Conservation (phyloP, 1,284 basidiomycete species). For the Apiotrichum montevideense region DNA sequence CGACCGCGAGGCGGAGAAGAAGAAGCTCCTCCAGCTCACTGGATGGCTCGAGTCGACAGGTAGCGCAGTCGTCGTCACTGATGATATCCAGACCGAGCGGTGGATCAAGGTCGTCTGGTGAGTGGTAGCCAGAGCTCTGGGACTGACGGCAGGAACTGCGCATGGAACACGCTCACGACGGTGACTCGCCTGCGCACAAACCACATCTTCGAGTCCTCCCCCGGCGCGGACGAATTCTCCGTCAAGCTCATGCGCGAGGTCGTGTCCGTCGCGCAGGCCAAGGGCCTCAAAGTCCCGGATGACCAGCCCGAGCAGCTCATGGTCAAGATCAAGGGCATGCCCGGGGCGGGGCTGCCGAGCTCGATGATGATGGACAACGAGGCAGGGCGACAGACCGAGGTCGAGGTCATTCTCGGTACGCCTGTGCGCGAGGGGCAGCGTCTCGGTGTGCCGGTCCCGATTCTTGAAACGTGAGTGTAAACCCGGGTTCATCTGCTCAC, state of each 20-base stretch:
- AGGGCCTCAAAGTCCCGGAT: constrained; percentile 43
- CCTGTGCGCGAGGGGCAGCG: constrained; percentile 44
- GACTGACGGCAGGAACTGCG: constrained; percentile 28
- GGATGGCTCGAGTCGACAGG: constrained; percentile 38
- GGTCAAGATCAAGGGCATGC: constrained; percentile 35
- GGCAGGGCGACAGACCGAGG: constrained; percentile 36
- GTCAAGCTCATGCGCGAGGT: constrained; percentile 44
- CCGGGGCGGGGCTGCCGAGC: constrained; percentile 37
- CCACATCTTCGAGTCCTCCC: constrained; percentile 38
- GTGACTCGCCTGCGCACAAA: constrained; percentile 40
- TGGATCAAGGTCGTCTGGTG: constrained; percentile 51
- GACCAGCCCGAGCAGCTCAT: constrained; percentile 40
- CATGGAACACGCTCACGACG: constrained; percentile 44
- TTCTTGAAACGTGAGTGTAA: constrained; percentile 39
- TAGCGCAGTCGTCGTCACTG: constrained; percentile 40
- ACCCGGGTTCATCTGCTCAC: neutral
- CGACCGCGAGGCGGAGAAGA: constrained; percentile 27
- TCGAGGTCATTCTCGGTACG: constrained; percentile 43
- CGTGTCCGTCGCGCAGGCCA: constrained; percentile 43
- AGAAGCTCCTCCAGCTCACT: constrained; percentile 37
- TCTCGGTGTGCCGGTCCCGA: constrained; percentile 44
- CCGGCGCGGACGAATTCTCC: constrained; percentile 32
- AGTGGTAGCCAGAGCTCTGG: constrained; percentile 2
- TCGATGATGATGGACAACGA: constrained; percentile 44
- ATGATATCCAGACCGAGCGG: constrained; percentile 50